phyloP scores from a whole-genome alignment of 495 filamentous ascomycete genomes.

The Cetradonia linearis region DNA sequence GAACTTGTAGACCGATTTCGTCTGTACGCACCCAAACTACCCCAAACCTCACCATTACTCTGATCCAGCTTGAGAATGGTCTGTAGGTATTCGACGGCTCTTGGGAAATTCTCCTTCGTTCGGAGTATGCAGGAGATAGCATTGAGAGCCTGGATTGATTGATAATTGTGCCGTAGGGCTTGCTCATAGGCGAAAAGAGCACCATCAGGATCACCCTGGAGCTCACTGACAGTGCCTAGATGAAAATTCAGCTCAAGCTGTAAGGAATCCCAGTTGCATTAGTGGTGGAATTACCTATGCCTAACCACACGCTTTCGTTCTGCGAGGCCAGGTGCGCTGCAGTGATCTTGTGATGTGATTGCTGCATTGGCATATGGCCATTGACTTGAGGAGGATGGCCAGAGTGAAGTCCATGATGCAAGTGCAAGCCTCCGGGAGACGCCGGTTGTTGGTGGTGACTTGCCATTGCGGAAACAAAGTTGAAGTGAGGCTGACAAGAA shows the following conservation, averaged over 20 bases:
- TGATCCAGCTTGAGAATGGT: conserved; percentile 82
- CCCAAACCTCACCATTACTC: conserved; percentile 92
- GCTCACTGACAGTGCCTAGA: conserved; percentile 72
- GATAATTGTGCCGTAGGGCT: conserved; percentile 75
- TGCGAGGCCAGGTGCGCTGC: conserved; percentile 51
- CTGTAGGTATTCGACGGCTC: conserved; percentile 87
- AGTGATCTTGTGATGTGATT: conserved; percentile 44
- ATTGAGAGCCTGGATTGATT: conserved; percentile 89
- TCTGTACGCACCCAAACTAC: conserved; percentile 62
- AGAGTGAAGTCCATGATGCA: conserved; percentile 39
- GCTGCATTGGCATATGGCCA: conserved; percentile 44
- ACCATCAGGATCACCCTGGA: conserved; percentile 79
- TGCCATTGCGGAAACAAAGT: conserved; percentile 8
- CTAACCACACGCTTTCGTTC: conserved; percentile 88
- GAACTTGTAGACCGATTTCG: conserved; percentile 1
- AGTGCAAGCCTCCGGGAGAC: conserved; percentile 41
- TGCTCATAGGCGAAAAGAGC: conserved; percentile 82
- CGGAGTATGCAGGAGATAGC: conserved; percentile 84
- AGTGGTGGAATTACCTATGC: conserved; percentile 53
- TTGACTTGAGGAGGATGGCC: conserved; percentile 43
- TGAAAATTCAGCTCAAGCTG: conserved; percentile 15
- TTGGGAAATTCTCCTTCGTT: conserved; percentile 84
- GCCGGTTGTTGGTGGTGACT: conserved; percentile 41
- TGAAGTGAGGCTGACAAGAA: conserved; percentile 10
- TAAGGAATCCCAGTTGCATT: neutral